Evolutionary conservation across 345 rosid species (phyloP).

Genomic region (Toxicodendron radicans): DNA sequence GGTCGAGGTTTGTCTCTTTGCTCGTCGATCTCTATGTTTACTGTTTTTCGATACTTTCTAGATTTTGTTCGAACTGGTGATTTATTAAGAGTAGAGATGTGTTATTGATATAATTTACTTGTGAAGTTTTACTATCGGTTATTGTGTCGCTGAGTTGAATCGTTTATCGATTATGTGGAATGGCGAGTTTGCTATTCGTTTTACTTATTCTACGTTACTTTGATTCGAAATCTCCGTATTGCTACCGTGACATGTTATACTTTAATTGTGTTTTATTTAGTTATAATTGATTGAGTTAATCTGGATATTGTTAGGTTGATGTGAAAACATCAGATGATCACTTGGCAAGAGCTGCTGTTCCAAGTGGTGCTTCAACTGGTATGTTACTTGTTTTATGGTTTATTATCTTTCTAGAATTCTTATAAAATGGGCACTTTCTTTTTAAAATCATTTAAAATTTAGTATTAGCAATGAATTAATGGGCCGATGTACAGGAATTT

Average conservation of each 20-base stretch:
- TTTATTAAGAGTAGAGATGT: too few species aligned
- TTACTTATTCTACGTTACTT: background rate
- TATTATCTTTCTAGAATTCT: background rate
- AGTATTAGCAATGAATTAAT: too few species aligned
- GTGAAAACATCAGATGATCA: constrained; percentile 51
- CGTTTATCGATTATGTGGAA: background rate
- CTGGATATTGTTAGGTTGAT: constrained; percentile 52
- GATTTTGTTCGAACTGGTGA: background rate
- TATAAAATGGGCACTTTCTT: too few species aligned
- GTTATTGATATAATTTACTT: too few species aligned
- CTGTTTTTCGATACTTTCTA: background rate
- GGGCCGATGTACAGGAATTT: constrained; percentile 49
- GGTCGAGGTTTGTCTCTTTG: constrained; percentile 61
- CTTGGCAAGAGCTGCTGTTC: constrained; percentile 81
- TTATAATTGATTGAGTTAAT: background rate
- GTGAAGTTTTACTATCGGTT: too few species aligned
- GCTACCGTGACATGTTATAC: too few species aligned
- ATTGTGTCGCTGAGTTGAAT: background rate
- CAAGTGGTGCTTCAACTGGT: constrained; percentile 99
- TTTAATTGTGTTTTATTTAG: background rate
- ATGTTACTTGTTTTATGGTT: constrained; percentile 13
- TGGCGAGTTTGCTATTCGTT: background rate
- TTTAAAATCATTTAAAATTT: too few species aligned
- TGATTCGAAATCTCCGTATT: background rate
- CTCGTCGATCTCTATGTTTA: background rate